Percentiles rank a stretch among this genome's conserved stretches.
phyloP scores from a whole-genome alignment of 257 asterid genomes.

The Thymus mandschuricus region DNA sequence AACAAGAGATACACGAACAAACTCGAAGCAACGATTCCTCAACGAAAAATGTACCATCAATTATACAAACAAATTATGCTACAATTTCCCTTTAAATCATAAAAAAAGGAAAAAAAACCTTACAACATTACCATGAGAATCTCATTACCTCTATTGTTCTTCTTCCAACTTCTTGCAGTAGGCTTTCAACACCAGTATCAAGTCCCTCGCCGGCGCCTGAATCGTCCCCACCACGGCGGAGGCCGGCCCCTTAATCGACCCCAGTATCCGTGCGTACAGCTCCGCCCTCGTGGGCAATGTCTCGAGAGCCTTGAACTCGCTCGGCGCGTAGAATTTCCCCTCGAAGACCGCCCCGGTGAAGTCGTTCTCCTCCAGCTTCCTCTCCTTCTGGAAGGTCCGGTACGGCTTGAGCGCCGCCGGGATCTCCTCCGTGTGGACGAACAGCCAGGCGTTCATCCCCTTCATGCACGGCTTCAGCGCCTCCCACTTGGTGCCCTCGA shows the following conservation, averaged over 20 bases:
- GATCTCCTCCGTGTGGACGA: constrained; percentile 85
- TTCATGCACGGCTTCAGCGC: constrained; percentile 87
- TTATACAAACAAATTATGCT: constrained; percentile 33
- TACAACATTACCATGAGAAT: constrained; percentile 30
- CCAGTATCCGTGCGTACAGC: constrained; percentile 72
- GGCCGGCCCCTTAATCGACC: constrained; percentile 83
- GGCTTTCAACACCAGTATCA: constrained; percentile 76
- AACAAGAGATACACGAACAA: constrained; percentile 4
- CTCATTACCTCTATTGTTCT: constrained; percentile 42
- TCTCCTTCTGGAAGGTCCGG: constrained; percentile 80
- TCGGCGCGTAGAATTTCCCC: constrained; percentile 83
- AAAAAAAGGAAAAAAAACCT: constrained; percentile 18
- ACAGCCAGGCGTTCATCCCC: constrained; percentile 96
- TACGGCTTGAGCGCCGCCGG: constrained; percentile 95
- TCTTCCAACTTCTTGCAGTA: constrained; percentile 86
- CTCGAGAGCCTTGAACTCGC: constrained; percentile 75
- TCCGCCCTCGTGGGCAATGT: constrained; percentile 78
- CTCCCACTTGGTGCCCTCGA: constrained; percentile 86
- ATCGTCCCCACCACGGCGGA: constrained; percentile 89
- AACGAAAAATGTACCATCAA: constrained; percentile 28
- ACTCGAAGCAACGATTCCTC: constrained; percentile 9
- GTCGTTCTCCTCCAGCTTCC: constrained; percentile 78
- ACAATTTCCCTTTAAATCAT: constrained; percentile 23
- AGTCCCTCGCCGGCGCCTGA: constrained; percentile 90
- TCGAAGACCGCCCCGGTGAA: constrained; percentile 91